These are phyloP conservation scores for Babesia microti DNA, from an alignment of 169 alveolate genomes.

Conservation along the genomic window DNA sequence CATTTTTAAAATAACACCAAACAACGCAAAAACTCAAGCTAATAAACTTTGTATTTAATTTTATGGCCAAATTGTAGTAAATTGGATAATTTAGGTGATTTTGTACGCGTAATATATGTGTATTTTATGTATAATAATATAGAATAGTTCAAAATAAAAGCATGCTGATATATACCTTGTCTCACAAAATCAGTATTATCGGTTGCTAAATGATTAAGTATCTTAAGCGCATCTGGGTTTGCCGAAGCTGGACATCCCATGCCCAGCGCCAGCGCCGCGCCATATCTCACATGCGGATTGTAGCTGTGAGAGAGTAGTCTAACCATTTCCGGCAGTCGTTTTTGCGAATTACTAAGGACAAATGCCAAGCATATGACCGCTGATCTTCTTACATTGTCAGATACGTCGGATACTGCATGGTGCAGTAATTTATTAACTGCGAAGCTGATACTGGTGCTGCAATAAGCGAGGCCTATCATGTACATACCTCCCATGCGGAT, in stretches of 20 bases:
- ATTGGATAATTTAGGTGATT: no score
- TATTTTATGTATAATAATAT: no score
- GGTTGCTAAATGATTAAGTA: constrained; percentile 81
- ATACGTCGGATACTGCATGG: constrained; percentile 93
- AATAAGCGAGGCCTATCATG: constrained; percentile 94
- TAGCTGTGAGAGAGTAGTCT: constrained; percentile 83
- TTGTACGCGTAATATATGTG: no score
- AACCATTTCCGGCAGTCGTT: constrained; percentile 79
- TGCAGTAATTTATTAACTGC: constrained; percentile 87
- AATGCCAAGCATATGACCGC: constrained; percentile 94
- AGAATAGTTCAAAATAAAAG: no score
- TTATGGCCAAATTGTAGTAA: no score
- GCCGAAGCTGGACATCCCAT: constrained; percentile 94
- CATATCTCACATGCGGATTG: constrained; percentile 97
- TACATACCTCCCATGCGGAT: constrained; percentile 96
- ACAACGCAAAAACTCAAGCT: no score
- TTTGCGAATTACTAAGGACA: constrained; percentile 69
- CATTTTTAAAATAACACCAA: no score
- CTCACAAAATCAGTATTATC: constrained; percentile 94
- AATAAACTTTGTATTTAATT: no score
- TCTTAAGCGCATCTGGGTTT: constrained; percentile 74
- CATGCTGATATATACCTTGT: constrained; percentile 84
- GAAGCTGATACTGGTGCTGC: constrained; percentile 79
- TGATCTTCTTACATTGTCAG: constrained; percentile 97
- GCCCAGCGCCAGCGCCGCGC: constrained; percentile 96